These are phyloP conservation scores for Limnanthes douglasii DNA, from an alignment of 345 rosid genomes.

Conservation along the genomic window DNA sequence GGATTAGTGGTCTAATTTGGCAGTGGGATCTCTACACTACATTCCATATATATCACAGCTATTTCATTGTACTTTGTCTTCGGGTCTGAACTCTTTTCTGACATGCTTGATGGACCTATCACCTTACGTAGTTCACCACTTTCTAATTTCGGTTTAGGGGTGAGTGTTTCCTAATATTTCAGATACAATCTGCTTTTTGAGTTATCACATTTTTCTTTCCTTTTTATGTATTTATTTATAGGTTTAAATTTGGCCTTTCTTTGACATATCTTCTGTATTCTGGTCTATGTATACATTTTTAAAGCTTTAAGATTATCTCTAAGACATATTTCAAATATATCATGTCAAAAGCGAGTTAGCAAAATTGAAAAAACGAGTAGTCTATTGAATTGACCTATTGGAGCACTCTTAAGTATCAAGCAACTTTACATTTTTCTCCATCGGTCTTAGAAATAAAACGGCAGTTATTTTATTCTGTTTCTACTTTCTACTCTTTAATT, in stretches of 20 bases:
- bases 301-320: too few relatives aligned
- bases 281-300: too few relatives aligned
- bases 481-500: too few relatives aligned
- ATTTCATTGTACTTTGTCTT: constrained; percentile 59
- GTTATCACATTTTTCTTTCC: neutral
- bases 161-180: constrained; percentile 12
- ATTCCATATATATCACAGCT: constrained; percentile 47
- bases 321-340: too few relatives aligned
- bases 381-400: too few relatives aligned
- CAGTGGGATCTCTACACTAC: constrained; percentile 76
- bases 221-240: neutral
- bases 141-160: constrained; percentile 66
- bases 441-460: too few relatives aligned
- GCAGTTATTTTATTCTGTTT: too few relatives aligned
- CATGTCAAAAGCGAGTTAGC: too few relatives aligned
- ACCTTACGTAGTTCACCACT: constrained; percentile 49
- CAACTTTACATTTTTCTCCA: too few relatives aligned
- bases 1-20: constrained; percentile 7
- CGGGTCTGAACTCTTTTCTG: constrained; percentile 65
- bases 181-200: neutral
- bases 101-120: constrained; percentile 21
- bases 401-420: too few relatives aligned
- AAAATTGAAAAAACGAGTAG: too few relatives aligned
- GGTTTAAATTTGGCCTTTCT: neutral
- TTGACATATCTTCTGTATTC: too few relatives aligned